Base-by-base conservation (phyloP, 306 rosid species). In the Trifolium pratense region DNA sequence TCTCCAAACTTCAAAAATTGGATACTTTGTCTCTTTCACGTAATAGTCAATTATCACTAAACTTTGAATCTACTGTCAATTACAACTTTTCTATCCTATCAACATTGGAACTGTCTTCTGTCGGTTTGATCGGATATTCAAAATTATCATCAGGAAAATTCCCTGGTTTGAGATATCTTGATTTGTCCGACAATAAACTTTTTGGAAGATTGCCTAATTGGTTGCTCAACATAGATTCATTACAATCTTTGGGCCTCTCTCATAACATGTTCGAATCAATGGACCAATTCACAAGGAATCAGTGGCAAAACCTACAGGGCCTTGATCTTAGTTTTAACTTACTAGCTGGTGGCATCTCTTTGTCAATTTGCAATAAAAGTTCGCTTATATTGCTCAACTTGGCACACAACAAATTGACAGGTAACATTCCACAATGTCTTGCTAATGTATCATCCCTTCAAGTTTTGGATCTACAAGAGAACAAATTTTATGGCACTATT, bases 361-460 rank as follows among this genome's bases (percentile, higher is more conserved):
- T 3, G 0, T 14, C 53, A 23, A 15, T 77, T 32, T 77, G 81
- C 17, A 59, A 59, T 48, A 14, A 7, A 60, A 68, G 43, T 56
- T 26, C 49, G 7, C 26, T 62, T 5, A 0, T 0, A 2, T 0
- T 26, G 1, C 34, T 78, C 51, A 40, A 3, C 9, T 62, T 78
- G 49, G 71, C 77, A 1, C 34, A n/a, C 49, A 78, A 77, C 57
- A 69, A 61, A 15, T 39, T 78, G 9, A 70, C 17, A 34, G 65
- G 57, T 7, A 52, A 0, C 7, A 34, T 77, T 68, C 86, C 89
- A 2, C 66, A 13, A 16, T 86, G 89, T 46, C 49, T 80, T 0
- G 66, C n/a, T 7, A 79, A 66, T 26, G 10, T 29, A 1, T 2
- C 36, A 18, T 40, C 0, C 21, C 84, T 85, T 17, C 1, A 0